Evolutionary conservation across 192 early-diverging fungal species (phyloP).

Genomic region (Cladochytrium replicatum): DNA sequence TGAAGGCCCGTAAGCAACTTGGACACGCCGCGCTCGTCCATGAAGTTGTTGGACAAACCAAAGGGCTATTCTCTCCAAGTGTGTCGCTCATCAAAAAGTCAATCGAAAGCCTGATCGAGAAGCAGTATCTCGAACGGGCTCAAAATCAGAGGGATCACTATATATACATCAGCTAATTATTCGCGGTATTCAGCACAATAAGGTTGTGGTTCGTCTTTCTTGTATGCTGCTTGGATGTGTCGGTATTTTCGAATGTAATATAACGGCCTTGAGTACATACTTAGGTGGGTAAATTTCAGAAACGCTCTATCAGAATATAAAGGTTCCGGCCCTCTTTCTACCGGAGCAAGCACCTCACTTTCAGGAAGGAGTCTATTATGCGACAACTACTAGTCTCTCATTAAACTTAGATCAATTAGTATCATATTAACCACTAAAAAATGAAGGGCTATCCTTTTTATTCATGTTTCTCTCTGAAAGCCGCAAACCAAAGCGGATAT

Average conservation of each 20-base stretch:
- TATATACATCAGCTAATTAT: slow-evolving; percentile 53
- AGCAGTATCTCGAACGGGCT: slow-evolving; percentile 63
- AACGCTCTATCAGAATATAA: neutral
- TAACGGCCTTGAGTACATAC: neutral
- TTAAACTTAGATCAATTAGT: too few relatives aligned
- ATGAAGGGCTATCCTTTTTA: neutral
- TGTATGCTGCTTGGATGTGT: neutral
- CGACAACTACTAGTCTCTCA: too few relatives aligned
- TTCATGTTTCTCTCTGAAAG: neutral
- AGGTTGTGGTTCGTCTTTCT: neutral
- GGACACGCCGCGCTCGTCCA: slow-evolving; percentile 59
- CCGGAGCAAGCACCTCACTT: too few relatives aligned
- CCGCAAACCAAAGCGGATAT: neutral
- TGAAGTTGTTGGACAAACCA: slow-evolving; percentile 65
- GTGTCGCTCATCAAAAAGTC: slow-evolving; percentile 73
- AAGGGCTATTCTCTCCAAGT: slow-evolving; percentile 55
- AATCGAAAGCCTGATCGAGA: slow-evolving; percentile 77
- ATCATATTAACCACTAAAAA: too few relatives aligned
- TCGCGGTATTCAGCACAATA: neutral
- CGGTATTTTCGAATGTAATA: neutral
- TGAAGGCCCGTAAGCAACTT: slow-evolving; percentile 66
- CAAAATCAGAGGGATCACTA: slow-evolving; percentile 50
- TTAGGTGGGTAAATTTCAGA: neutral
- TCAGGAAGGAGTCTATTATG: too few relatives aligned
- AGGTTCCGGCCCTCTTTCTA: too few relatives aligned